Base-by-base conservation (phyloP, 805 yeast genomes). In the Kluyveromyces dobzhanskii region DNA sequence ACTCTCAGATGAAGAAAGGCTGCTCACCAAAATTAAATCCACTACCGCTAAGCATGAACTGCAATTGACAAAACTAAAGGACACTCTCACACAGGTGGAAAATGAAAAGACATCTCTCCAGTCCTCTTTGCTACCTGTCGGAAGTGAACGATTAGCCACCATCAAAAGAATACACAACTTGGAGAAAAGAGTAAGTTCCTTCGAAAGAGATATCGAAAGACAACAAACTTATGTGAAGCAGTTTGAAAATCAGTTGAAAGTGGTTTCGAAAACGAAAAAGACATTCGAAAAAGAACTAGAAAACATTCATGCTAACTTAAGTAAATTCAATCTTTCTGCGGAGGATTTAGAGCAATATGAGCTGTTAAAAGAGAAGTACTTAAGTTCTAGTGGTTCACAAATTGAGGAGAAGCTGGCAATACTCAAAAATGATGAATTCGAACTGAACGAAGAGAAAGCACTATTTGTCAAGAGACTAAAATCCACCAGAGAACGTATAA, bases 311-410 rank as follows among this genome's bases (percentile, higher is more conserved):
- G 50, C 44, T n/a, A 51, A 56, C 35, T 38, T 43, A 18, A 49
- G 59, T 21, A 58, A 58, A 26, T 64, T 57, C 29, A 51, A 61
- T 12, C 50, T 83, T 21, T 64, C 75, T 12, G 65, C 67, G 1
- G 76, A 69, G 9, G 80, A 75, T 35, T 63, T 75, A 30, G 57
- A 62, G 21, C 78, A 76, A 32, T 86, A 85, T 55, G 76, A 77
- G 30, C 17, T 41, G 1, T 61, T 85, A 41, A 72, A 84, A 52
- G 75, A 73, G 27, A 46, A 65, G 37, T 85, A 73, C 48, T 59
- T 83, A 38, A 63, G 74, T 24, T 61, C 62, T 26, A 86, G 85
- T 12, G 75, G 80, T 12, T 66, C 73, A 32, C 48, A 69, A n/a
- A 75, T 78, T 48, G 71, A 70, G 23, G 78, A 74, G 42, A 59